Base-by-base conservation (phyloP, 768 basidiomycete species). In the Cystobasidiopsis lactophilus region DNA sequence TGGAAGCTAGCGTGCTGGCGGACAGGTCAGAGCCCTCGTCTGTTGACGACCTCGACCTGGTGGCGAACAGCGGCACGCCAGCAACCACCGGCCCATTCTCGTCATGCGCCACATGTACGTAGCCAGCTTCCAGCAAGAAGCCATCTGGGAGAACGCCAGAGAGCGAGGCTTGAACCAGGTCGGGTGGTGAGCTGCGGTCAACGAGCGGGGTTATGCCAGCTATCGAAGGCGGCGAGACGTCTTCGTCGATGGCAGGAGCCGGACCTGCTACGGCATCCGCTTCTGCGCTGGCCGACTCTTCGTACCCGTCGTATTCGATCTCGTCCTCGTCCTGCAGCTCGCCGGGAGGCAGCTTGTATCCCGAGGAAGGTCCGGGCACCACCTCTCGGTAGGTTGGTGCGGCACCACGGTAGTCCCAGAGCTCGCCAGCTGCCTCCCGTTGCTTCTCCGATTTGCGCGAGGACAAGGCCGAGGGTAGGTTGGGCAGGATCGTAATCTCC, bases 291-390 rank as follows among this genome's bases (percentile, higher is more conserved):
- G 56, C 50, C n/a, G 56, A 16, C 35, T 61, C 60, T 38, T 63
- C 62, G 53, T 60, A 61, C 9, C 62, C 62, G 24, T 63, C 62
- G 26, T 53, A 61, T 50, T 63, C 62, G 3, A 55, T 57, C 21
- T 61, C 60, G 19, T 27, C 23, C 11, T 50, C 3, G 29, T 18
- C 18, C 18, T 47, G 13, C 19, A 47, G 21, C 44, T 38, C 21
- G 21, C 35, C 24, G 21, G 19, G 16, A 14, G 26, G 4, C 13
- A 9, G 23, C 10, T 14, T 31, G 3, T 24, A 21, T n/a, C n/a
- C n/a, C 29, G 51, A 9, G 14, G 21, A 14, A 47, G n/a, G 16
- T 4, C 27, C 19, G 5, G 45, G 5, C 21, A 13, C 24, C 7
- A 16, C 19, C 24, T 24, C 18, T 47, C 13, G 5, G 29, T 18